phyloP scores from a whole-genome alignment of 2,329 filamentous ascomycete genomes.

The Leptodontidium sp. region DNA sequence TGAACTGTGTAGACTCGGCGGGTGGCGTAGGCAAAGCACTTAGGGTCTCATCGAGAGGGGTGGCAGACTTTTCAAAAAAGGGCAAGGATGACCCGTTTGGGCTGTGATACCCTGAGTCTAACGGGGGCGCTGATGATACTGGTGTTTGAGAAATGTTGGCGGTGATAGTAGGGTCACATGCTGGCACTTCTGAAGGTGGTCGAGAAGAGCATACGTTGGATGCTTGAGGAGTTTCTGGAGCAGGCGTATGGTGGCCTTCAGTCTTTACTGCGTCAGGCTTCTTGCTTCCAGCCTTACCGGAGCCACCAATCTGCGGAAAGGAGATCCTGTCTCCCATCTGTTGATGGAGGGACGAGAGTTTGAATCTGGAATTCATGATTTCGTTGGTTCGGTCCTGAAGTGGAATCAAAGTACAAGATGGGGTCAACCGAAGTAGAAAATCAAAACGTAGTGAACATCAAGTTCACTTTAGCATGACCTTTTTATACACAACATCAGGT shows the following conservation, averaged over 20 bases:
- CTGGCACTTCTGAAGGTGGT: background rate
- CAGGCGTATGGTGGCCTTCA: background rate
- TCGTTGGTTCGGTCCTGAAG: background rate
- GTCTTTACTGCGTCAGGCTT: background rate
- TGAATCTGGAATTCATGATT: constrained; percentile 1
- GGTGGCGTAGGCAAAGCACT: background rate
- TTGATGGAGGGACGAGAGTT: background rate
- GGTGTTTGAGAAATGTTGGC: background rate
- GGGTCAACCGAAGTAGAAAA: background rate
- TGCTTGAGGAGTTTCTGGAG: background rate
- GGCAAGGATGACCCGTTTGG: background rate
- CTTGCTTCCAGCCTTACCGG: background rate
- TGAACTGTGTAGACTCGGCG: background rate
- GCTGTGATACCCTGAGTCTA: constrained; percentile 1
- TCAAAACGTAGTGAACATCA: background rate
- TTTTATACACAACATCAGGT: background rate
- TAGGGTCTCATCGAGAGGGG: background rate
- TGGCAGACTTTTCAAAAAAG: background rate
- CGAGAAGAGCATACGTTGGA: background rate
- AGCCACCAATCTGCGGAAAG: background rate
- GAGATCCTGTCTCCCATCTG: background rate
- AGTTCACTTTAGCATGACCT: background rate
- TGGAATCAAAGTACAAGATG: constrained; percentile 1
- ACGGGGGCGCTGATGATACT: background rate
- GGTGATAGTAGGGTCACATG: background rate